A percentile compares a stretch with the other conserved stretches of the same genome.
Evolutionary conservation across 2,329 filamentous ascomycete species (phyloP).

Genomic region (Verticillium albo-atrum): DNA sequence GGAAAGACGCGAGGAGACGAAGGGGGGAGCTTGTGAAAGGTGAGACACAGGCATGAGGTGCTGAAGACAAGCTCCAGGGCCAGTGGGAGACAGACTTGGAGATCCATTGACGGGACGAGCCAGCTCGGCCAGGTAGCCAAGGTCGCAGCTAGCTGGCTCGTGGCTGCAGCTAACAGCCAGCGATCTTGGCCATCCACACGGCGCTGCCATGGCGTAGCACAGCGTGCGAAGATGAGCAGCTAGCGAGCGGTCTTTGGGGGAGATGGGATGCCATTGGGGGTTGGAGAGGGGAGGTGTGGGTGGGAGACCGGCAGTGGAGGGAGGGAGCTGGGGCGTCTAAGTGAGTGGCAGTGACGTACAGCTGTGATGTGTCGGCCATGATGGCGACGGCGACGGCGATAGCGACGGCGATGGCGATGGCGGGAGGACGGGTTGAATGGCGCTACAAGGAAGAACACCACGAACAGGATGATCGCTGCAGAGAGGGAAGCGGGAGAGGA

Average conservation of each 20-base stretch:
- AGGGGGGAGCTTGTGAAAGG: not conserved
- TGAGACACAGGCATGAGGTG: not conserved
- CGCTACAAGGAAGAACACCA: too few species aligned
- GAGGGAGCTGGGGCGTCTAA: not conserved
- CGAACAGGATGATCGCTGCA: not conserved
- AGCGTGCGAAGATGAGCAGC: not conserved
- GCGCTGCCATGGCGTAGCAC: not conserved
- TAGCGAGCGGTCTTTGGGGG: not conserved
- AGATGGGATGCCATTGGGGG: not conserved
- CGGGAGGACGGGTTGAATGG: too few species aligned
- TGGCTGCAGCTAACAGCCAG: not conserved
- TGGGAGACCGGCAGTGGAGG: not conserved
- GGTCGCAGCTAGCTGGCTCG: not conserved
- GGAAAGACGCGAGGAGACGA: not conserved
- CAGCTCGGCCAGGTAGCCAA: too few species aligned
- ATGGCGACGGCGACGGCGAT: too few species aligned
- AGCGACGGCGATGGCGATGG: too few species aligned
- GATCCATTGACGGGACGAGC: too few species aligned
- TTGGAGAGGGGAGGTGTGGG: too few species aligned
- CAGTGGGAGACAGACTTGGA: too few species aligned
- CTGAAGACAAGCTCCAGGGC: not conserved
- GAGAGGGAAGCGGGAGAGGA: not conserved
- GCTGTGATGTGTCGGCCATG: not conserved
- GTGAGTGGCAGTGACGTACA: not conserved
- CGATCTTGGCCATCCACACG: not conserved